Evolutionary conservation across 495 filamentous ascomycete genomes (phyloP).

Genomic region (Aspergillus kassunensis): DNA sequence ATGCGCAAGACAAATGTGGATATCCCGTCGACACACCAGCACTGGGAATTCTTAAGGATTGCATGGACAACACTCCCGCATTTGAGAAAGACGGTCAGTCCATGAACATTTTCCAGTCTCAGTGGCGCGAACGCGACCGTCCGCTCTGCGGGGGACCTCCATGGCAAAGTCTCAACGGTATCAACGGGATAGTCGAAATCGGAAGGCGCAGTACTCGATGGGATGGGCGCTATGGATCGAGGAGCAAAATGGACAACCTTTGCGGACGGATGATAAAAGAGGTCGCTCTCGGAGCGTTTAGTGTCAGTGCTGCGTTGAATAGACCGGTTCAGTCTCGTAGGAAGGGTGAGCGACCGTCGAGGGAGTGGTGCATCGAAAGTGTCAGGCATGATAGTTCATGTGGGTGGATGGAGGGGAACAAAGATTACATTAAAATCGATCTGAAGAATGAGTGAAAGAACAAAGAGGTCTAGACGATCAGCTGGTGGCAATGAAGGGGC

Average conservation of each 20-base stretch:
- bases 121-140: conserved; percentile 78
- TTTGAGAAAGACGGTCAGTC: conserved; percentile 78
- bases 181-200: conserved; percentile 47
- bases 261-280: conserved; percentile 64
- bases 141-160: conserved; percentile 71
- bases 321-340: conserved; percentile 41
- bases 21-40: conserved; percentile 85
- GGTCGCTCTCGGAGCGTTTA: conserved; percentile 56
- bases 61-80: conserved; percentile 76
- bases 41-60: conserved; percentile 83
- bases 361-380: conserved; percentile 37
- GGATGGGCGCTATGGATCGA: conserved; percentile 35
- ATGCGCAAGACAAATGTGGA: conserved; percentile 81
- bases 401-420: conserved; percentile 11
- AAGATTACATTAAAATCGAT: conserved; percentile 21
- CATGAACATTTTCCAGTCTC: conserved; percentile 74
- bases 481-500: conserved; percentile 13
- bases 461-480: conserved; percentile 16
- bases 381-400: conserved; percentile 39
- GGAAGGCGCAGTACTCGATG: conserved; percentile 38
- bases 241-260: conserved; percentile 63
- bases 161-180: conserved; percentile 57
- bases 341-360: conserved; percentile 58
- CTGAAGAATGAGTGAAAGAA: conserved; percentile 7
- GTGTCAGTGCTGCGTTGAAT: conserved; percentile 33